A percentile compares a stretch with the other conserved stretches of the same genome.
phyloP scores from a whole-genome alignment of 208 protist genomes.

The Porcisia hertigi region DNA sequence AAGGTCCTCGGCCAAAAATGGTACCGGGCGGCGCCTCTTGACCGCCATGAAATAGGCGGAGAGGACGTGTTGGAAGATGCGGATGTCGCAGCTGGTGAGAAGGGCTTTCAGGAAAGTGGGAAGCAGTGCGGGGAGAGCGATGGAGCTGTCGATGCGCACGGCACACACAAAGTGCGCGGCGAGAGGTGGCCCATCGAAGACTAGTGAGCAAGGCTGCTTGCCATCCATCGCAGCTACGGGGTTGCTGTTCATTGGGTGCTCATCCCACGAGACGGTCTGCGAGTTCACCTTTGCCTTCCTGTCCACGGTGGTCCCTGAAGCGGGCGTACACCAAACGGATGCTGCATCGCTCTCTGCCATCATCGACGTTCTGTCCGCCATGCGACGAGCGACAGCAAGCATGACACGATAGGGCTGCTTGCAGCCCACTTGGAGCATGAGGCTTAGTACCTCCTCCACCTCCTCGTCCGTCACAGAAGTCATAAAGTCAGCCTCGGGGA shows the following conservation, averaged over 20 bases:
- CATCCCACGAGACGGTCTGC: not conserved
- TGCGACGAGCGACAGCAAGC: not conserved
- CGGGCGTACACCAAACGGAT: not conserved
- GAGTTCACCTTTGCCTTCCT: not conserved
- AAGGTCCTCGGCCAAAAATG: constrained; percentile 25
- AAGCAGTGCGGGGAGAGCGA: constrained; percentile 32
- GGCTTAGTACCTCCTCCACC: constrained; percentile 37
- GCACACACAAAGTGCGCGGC: constrained; percentile 67
- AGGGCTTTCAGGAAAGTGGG: constrained; percentile 37
- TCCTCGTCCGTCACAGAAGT: constrained; percentile 21
- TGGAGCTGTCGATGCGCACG: constrained; percentile 40
- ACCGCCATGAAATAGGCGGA: constrained; percentile 38
- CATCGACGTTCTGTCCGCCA: constrained; percentile 1
- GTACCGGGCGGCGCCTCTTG: constrained; percentile 11
- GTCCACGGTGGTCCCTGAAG: not conserved
- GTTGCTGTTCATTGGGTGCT: not conserved
- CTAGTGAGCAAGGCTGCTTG: not conserved
- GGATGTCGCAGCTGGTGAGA: constrained; percentile 44
- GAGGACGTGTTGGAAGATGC: constrained; percentile 47
- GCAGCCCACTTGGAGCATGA: constrained; percentile 25
- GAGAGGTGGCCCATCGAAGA: constrained; percentile 12
- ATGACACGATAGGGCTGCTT: constrained; percentile 18
- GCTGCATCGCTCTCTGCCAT: not conserved
- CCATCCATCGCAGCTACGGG: not conserved
- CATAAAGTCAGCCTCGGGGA: constrained; percentile 10